Evolutionary conservation across 202 grass and related monocot species (phyloP), one percentile per base, ranked within the genome.

Genomic region (Elaeis oleifera): DNA sequence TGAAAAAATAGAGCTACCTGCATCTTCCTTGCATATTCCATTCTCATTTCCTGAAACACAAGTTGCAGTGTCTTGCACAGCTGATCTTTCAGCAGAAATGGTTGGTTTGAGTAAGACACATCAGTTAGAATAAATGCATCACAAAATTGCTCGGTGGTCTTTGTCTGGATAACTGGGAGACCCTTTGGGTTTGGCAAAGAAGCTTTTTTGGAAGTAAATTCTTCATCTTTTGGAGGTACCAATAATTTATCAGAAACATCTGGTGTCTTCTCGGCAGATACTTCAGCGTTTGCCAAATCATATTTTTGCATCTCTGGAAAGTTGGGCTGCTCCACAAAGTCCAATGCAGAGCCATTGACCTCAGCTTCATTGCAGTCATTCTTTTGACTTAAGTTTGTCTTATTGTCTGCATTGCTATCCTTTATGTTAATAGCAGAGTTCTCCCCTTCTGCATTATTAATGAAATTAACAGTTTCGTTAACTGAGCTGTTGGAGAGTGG

Each of bases 101-200:
- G 24, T 58, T 74, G 61, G 23, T 58, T 70, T 67, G 60, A 61
- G 25, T 65, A 78, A 76, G 71, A 69, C 54, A 66, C 53, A 51
- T 39, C 48, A 4, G 63, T 70, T 64, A 72, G 21, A 61, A 49
- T 15, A 1, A 79, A 76, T 9, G 53, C 74, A 16, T 67, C 66
- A 27, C 3, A 53, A 51, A 51, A 13, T 56, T 73, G 58, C 59
- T 73, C 51, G 17, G 11, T 53, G 1, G 18, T 15, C 5, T 74
- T 80, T 65, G 70, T 77, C 58, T 48, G 23, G 74, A 32, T 62
- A 85, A 68, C 11, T 53, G 83, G 64, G 53, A 70, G 69, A 64
- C 60, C 44, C 65, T 58, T 54, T 13, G 50, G 48, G 21, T 51
- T 26, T 48, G 50, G 51, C 65, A 56, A 69, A 64, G 23, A 63